Conservation (phyloP, 805 yeast species). For the Vanderwaltozyma tropicalis region DNA sequence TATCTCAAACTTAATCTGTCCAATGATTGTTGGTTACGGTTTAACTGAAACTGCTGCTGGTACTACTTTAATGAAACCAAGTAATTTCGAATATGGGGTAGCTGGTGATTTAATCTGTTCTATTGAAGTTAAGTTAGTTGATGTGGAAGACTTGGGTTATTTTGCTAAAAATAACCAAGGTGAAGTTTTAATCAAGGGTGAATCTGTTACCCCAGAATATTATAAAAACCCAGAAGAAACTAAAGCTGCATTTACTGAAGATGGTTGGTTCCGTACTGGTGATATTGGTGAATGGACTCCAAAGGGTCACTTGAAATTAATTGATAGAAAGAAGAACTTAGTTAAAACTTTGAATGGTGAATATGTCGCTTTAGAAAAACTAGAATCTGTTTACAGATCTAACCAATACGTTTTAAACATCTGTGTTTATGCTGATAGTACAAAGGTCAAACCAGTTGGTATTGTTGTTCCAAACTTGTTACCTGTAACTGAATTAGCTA, state of each 20-base stretch:
- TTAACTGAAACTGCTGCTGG: slow-evolving; percentile 93
- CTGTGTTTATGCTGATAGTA: slow-evolving; percentile 87
- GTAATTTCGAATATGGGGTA: slow-evolving; percentile 57
- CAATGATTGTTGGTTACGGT: slow-evolving; percentile 92
- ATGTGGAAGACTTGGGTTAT: slow-evolving; percentile 86
- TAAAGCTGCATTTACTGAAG: slow-evolving; percentile 58
- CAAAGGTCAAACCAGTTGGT: slow-evolving; percentile 84
- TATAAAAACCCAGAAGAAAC: slow-evolving; percentile 81
- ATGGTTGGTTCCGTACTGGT: slow-evolving; percentile 95
- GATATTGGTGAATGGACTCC: slow-evolving; percentile 91
- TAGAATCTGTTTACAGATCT: slow-evolving; percentile 86
- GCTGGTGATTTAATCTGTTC: slow-evolving; percentile 79
- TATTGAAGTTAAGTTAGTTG: slow-evolving; percentile 78
- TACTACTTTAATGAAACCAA: slow-evolving; percentile 57
- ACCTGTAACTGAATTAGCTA: slow-evolving; percentile 50
- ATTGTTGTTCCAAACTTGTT: slow-evolving; percentile 74
- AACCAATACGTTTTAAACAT: slow-evolving; percentile 66
- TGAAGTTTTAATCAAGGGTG: slow-evolving; percentile 76
- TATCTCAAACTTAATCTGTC: slow-evolving; percentile 64
- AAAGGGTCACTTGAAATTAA: slow-evolving; percentile 67
- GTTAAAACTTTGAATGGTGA: slow-evolving; percentile 96
- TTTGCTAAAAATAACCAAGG: slow-evolving; percentile 87
- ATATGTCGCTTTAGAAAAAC: slow-evolving; percentile 91
- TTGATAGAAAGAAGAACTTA: slow-evolving; percentile 92
- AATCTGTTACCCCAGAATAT: slow-evolving; percentile 63